These are phyloP conservation scores for Chalara sp. DNA, from an alignment of 2,329 filamentous ascomycete species.

Conservation along the genomic window DNA sequence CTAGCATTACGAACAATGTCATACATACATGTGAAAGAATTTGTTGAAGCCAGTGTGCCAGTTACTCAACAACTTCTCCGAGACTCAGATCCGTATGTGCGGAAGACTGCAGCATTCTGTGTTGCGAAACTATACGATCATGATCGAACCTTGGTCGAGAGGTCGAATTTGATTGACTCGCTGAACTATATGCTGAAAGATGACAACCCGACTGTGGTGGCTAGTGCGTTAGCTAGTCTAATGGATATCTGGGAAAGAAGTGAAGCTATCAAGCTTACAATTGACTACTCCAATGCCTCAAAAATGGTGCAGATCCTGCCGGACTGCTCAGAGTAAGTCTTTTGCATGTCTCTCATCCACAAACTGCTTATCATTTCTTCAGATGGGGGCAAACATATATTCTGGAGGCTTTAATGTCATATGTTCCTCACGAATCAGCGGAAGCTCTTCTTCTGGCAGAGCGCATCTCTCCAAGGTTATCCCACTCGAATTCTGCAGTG, in stretches of 20 bases:
- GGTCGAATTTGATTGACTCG: slow-evolving; percentile 83
- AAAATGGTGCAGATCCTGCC: slow-evolving; percentile 96
- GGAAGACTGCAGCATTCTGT: slow-evolving; percentile 93
- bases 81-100: slow-evolving; percentile 89
- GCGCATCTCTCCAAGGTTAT: slow-evolving; percentile 88
- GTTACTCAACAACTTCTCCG: slow-evolving; percentile 77
- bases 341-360: not conserved
- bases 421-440: slow-evolving; percentile 83
- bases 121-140: slow-evolving; percentile 98
- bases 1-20: slow-evolving; percentile 92
- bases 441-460: slow-evolving; percentile 89
- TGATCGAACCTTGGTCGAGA: slow-evolving; percentile 82
- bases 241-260: slow-evolving; percentile 99
- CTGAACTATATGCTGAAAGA: slow-evolving; percentile 87
- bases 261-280: slow-evolving; percentile 94
- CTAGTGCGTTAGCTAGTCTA: slow-evolving; percentile 80
- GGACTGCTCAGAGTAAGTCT: slow-evolving; percentile 87
- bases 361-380: slow-evolving; percentile 4
- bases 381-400: slow-evolving; percentile 99
- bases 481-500: slow-evolving; percentile 93
- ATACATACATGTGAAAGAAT: slow-evolving; percentile 94
- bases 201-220: slow-evolving; percentile 95
- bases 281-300: slow-evolving; percentile 94
- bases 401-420: slow-evolving; percentile 94
- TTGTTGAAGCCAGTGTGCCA: slow-evolving; percentile 82